These are phyloP conservation scores for Emmonsiellopsis sp. DNA, from an alignment of 2,329 filamentous ascomycete genomes.

Conservation along the genomic window DNA sequence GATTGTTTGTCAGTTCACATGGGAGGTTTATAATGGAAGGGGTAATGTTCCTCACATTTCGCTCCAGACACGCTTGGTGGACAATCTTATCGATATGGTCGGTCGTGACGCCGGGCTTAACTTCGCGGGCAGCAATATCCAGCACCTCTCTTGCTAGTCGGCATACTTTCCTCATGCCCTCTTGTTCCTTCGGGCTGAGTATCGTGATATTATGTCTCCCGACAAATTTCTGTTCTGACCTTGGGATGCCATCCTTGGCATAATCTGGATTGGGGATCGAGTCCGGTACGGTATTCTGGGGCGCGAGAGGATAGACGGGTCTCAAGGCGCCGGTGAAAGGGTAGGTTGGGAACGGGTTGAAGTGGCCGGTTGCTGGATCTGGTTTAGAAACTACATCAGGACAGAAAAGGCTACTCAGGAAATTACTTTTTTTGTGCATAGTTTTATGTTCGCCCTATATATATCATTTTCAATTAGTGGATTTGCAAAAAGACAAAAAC, in stretches of 20 bases:
- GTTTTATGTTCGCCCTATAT: constrained; percentile 69
- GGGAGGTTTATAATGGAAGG: no score
- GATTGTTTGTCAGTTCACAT: constrained; percentile 8
- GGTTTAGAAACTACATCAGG: constrained; percentile 83
- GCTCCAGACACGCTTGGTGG: constrained; percentile 87
- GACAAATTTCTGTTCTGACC: constrained; percentile 54
- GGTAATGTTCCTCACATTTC: constrained; percentile 56
- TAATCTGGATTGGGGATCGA: constrained; percentile 81
- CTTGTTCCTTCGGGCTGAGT: constrained; percentile 68
- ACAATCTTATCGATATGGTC: constrained; percentile 92
- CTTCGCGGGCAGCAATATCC: constrained; percentile 75
- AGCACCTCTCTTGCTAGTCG: constrained; percentile 79
- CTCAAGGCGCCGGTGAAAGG: constrained; percentile 70
- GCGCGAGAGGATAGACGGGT: constrained; percentile 78
- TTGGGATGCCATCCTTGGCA: constrained; percentile 68
- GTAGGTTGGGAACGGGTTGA: constrained; percentile 87
- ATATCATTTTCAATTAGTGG: constrained; percentile 9
- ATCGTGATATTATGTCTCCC: constrained; percentile 74
- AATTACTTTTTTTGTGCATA: constrained; percentile 70
- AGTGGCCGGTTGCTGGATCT: constrained; percentile 79
- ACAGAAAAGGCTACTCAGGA: constrained; percentile 62
- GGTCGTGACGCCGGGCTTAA: constrained; percentile 86
- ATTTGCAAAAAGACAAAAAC: no score
- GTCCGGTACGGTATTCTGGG: constrained; percentile 62
- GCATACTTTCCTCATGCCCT: constrained; percentile 90